Percentiles rank a stretch among this genome's conserved stretches.
phyloP scores from a whole-genome alignment of 2,329 filamentous ascomycete genomes.

The Orbilia oligospora region DNA sequence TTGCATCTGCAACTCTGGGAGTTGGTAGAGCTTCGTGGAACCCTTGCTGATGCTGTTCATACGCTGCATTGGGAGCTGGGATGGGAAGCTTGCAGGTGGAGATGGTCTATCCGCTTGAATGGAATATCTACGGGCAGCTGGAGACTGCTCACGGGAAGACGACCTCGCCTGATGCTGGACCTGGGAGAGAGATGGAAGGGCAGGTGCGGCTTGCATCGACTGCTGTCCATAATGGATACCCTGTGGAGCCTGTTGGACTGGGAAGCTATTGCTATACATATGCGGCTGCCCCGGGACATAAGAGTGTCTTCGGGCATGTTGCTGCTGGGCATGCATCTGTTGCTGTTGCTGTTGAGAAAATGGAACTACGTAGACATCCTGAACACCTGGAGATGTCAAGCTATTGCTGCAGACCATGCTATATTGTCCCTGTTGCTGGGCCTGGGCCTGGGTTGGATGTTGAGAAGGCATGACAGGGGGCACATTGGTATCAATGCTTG shows the following conservation, averaged over 20 bases:
- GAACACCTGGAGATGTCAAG: constrained; percentile 57
- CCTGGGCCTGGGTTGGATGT: constrained; percentile 37
- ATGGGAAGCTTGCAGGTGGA: constrained; percentile 50
- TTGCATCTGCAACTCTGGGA: constrained; percentile 51
- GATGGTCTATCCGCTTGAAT: constrained; percentile 49
- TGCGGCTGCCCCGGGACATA: constrained; percentile 48
- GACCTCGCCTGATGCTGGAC: constrained; percentile 47
- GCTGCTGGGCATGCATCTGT: constrained; percentile 28
- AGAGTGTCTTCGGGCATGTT: constrained; percentile 49
- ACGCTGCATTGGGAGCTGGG: constrained; percentile 50
- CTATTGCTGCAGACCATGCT: constrained; percentile 59
- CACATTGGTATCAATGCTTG: constrained; percentile 54
- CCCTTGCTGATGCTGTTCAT: constrained; percentile 56
- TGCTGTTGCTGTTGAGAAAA: constrained; percentile 55
- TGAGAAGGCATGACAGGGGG: constrained; percentile 32
- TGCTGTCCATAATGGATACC: constrained; percentile 39
- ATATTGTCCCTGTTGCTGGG: constrained; percentile 29
- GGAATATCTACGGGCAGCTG: constrained; percentile 56
- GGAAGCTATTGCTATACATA: constrained; percentile 55
- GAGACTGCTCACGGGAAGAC: constrained; percentile 48
- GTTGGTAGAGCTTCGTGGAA: constrained; percentile 51
- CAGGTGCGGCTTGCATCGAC: constrained; percentile 2
- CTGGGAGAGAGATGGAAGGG: constrained; percentile 38
- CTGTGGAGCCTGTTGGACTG: constrained; percentile 40
- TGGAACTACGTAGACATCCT: constrained; percentile 57